phyloP scores from a whole-genome alignment of 371 early-diverging fungal species.

The Mortierella sp. region DNA sequence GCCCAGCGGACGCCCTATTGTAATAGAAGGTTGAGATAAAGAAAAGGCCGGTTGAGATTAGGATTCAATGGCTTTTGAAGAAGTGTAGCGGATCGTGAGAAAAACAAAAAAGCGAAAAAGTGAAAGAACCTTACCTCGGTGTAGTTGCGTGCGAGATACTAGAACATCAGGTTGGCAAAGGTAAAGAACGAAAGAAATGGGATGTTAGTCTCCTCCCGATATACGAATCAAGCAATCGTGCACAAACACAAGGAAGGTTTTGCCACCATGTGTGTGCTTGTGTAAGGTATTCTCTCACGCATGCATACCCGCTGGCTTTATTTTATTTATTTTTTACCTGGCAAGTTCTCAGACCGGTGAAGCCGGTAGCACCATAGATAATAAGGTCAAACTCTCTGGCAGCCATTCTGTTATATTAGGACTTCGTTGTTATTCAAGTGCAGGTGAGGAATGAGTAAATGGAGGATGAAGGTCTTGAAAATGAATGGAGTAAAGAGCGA shows the following conservation, averaged over 20 bases:
- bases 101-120: neutral
- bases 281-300: neutral
- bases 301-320: neutral
- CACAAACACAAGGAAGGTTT: too few species aligned
- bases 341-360: constrained; percentile 83
- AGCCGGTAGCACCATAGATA: constrained; percentile 91
- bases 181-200: neutral
- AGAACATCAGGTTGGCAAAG: neutral
- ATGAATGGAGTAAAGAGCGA: neutral
- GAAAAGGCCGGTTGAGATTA: neutral
- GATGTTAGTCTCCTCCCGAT: neutral
- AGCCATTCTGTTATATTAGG: constrained; percentile 26
- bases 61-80: neutral
- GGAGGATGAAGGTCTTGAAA: neutral
- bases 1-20: constrained; percentile 72
- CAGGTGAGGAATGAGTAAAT: neutral
- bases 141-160: constrained; percentile 56
- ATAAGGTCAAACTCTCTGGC: constrained; percentile 55
- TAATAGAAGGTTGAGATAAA: too few species aligned
- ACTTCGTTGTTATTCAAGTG: neutral
- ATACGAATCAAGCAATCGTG: neutral
- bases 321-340: constrained; percentile 62
- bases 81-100: neutral
- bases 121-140: constrained; percentile 38
- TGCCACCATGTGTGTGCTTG: neutral